A percentile compares a stretch with the other conserved stretches of the same genome.
Evolutionary conservation across 2,329 filamentous ascomycete species (phyloP).

Genomic region (Dactylonectria macrodidyma): DNA sequence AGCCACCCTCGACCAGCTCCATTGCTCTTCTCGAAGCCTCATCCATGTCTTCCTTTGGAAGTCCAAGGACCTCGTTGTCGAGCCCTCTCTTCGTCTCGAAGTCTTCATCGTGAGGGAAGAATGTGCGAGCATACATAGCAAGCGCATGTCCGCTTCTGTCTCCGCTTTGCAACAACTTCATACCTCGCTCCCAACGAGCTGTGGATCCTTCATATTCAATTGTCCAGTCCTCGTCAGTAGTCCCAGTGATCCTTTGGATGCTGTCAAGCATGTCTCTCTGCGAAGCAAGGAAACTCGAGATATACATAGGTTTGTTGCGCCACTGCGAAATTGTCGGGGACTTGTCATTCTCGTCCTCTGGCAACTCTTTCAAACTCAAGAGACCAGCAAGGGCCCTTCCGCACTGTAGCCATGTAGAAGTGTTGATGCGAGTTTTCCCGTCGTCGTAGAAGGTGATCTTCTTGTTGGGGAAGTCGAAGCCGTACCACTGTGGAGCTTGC

Average conservation of each 20-base stretch:
- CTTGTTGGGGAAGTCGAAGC: constrained; percentile 63
- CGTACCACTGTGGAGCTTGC: constrained; percentile 56
- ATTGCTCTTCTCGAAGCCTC: constrained; percentile 66
- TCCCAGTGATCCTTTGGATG: constrained; percentile 70
- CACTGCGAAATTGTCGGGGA: constrained; percentile 50
- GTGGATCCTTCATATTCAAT: constrained; percentile 63
- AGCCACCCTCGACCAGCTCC: constrained; percentile 51
- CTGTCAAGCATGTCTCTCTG: constrained; percentile 77
- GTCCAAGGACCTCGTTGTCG: constrained; percentile 67
- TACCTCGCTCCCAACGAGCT: constrained; percentile 65
- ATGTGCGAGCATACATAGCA: constrained; percentile 70
- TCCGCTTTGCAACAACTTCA: constrained; percentile 60
- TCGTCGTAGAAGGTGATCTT: constrained; percentile 67
- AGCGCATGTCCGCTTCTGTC: constrained; percentile 59
- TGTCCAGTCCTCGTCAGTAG: constrained; percentile 65
- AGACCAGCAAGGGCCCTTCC: constrained; percentile 68
- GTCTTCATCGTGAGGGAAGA: constrained; percentile 62
- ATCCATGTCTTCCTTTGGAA: constrained; percentile 73
- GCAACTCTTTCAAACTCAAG: constrained; percentile 62
- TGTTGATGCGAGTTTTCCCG: constrained; percentile 69
- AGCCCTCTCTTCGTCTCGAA: constrained; percentile 56
- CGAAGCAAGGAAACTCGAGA: constrained; percentile 70
- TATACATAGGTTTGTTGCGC: constrained; percentile 63
- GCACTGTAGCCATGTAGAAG: constrained; percentile 72
- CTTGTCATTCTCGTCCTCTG: constrained; percentile 53